These are phyloP conservation scores for Cymodocea nodosa DNA, from an alignment of 116 monocot species.

Conservation along the genomic window DNA sequence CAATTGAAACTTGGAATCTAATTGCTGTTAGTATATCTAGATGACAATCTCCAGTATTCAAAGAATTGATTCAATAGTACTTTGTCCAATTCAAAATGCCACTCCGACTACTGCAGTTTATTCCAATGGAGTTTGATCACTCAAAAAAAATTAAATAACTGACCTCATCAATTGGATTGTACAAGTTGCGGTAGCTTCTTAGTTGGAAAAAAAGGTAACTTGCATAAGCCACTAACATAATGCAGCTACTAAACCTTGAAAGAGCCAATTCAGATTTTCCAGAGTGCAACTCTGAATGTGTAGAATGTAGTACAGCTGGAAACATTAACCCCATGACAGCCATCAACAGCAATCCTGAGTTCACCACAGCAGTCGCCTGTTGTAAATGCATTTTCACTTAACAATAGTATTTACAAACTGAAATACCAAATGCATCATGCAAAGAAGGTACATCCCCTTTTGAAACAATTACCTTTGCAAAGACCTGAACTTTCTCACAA, in stretches of 20 bases:
- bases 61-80: too few relatives aligned
- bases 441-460: neutral
- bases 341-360: slow-evolving; percentile 92
- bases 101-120: too few relatives aligned
- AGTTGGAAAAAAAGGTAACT: slow-evolving; percentile 86
- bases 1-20: too few relatives aligned
- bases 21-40: too few relatives aligned
- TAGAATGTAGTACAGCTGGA: slow-evolving; percentile 95
- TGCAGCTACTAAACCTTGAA: slow-evolving; percentile 92
- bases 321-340: slow-evolving; percentile 93
- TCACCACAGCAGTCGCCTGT: slow-evolving; percentile 85
- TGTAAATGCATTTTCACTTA: neutral
- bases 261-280: slow-evolving; percentile 89
- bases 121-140: neutral
- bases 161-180: slow-evolving; percentile 53
- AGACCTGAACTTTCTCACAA: slow-evolving; percentile 72
- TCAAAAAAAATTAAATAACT: slow-evolving; percentile 4
- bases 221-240: slow-evolving; percentile 94
- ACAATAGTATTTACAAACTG: neutral
- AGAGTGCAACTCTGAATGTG: slow-evolving; percentile 85
- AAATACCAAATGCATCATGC: neutral
- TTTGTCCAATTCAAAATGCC: too few relatives aligned
- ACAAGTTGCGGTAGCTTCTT: slow-evolving; percentile 44
- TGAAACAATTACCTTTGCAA: slow-evolving; percentile 54
- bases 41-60: too few relatives aligned